These are phyloP conservation scores for Echinochloa phyllopogon DNA, from an alignment of 176 grass and related monocot genomes.

Conservation along the genomic window DNA sequence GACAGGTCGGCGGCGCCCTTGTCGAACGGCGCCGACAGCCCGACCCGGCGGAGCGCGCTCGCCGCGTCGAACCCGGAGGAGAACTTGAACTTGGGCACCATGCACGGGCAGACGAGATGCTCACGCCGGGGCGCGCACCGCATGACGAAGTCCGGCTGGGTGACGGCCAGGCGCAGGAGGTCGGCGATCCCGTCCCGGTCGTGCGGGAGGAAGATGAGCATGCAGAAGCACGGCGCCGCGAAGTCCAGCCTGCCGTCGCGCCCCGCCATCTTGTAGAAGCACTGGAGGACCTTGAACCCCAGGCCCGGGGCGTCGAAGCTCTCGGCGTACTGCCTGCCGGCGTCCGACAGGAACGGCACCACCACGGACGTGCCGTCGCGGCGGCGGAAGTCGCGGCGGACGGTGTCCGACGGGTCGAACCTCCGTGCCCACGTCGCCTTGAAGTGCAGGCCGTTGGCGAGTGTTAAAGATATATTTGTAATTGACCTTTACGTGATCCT, in stretches of 20 bases:
- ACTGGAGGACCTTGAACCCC: constrained; percentile 38
- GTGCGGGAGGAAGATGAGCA: constrained; percentile 43
- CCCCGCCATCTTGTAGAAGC: constrained; percentile 40
- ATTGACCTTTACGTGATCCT: no score
- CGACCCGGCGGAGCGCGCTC: neutral
- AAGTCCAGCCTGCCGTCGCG: constrained; percentile 1
- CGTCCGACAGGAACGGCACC: constrained; percentile 35
- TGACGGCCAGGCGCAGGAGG: constrained; percentile 33
- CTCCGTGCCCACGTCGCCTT: constrained; percentile 38
- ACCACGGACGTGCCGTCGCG: neutral
- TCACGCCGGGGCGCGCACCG: constrained; percentile 23
- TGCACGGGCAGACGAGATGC: neutral
- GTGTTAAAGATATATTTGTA: no score
- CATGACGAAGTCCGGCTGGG: constrained; percentile 34
- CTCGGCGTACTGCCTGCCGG: neutral
- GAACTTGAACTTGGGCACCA: constrained; percentile 42
- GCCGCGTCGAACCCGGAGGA: neutral
- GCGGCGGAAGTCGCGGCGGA: neutral
- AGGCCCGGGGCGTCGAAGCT: constrained; percentile 14
- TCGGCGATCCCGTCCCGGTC: neutral
- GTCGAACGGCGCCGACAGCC: constrained; percentile 24
- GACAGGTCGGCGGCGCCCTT: constrained; percentile 21
- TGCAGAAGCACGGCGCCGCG: constrained; percentile 24
- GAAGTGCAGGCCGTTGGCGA: constrained; percentile 43
- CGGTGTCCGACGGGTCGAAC: constrained; percentile 29